Conservation (phyloP, 2,329 filamentous ascomycete genomes). For the Calonectria henricotiae region DNA sequence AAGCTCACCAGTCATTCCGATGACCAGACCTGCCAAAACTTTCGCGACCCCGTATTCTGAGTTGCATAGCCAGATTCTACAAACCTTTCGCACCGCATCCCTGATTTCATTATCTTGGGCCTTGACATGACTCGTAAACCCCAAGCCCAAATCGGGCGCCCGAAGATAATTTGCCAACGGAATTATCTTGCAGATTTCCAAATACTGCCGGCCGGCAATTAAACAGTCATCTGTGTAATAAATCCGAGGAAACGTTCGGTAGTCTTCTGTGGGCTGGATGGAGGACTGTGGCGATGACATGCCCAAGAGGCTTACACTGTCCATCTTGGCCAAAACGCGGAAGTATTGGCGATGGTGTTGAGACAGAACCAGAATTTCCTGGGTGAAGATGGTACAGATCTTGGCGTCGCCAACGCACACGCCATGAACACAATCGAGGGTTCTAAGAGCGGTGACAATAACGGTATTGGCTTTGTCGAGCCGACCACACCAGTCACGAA, state of each 20-base stretch:
- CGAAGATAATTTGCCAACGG: not conserved
- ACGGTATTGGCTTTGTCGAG: too few species aligned
- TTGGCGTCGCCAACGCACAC: too few species aligned
- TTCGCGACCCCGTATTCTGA: not conserved
- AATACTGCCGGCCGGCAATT: constrained; percentile 1
- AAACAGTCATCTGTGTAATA: constrained; percentile 5
- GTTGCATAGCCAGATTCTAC: not conserved
- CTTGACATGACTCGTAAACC: not conserved
- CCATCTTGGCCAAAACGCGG: not conserved
- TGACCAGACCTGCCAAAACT: not conserved
- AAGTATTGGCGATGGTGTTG: not conserved
- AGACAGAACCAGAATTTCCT: too few species aligned
- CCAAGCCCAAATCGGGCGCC: not conserved
- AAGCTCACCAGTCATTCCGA: constrained; percentile 9
- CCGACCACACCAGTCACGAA: too few species aligned
- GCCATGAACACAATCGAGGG: too few species aligned
- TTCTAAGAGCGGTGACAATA: too few species aligned
- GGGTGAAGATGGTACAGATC: too few species aligned
- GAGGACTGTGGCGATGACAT: not conserved
- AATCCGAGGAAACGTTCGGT: constrained; percentile 2
- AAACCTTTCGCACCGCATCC: not conserved
- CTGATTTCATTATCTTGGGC: not conserved
- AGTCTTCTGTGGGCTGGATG: not conserved
- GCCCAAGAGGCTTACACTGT: not conserved
- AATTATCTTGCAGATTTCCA: constrained; percentile 14